Base-by-base conservation (phyloP, 441 rosid species). In the Dalechampia spathulata region DNA sequence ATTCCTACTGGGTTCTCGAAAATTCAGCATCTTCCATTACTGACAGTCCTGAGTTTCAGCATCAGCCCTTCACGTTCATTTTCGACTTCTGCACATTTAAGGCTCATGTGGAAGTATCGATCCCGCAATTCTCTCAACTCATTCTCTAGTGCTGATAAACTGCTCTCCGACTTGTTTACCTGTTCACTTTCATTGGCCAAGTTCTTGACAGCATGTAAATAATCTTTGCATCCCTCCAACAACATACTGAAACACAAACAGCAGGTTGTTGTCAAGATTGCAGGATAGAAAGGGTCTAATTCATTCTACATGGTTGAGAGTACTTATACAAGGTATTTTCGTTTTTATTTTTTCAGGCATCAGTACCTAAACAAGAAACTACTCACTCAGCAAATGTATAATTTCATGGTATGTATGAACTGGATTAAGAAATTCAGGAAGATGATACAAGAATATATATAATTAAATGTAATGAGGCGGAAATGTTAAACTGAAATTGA, bases 71-170 rank as follows among this genome's bases (percentile, higher is more conserved):
- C 83, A 7, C 81, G 66, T 44, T 82, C 71, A 52, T 79, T 70
- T 72, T 82, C 84, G 1, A 75, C 89, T 66, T 85, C 79, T 0
- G 85, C 87, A 22, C 76, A 85, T 57, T 81, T 77, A 37, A 82
- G 81, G 78, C 93, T 85, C 83, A 82, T 72, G 36, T 74, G 72
- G 62, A 72, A 63, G 73, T 78, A 80, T 30, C 82, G 68, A 44
- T 85, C 82, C 0, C 37, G 78, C 45, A 82, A 37, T 42, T 80
- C 83, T 60, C 32, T 75, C 62, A 85, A 58, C 71, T 85, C 88
- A 19, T 48, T 37, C 70, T 75, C 74, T 4, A 75, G 65, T 0
- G 68, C 50, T 22, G 65, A 50, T 43, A 41, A 23, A 28, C 43
- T 57, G 21, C 52, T 42, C 25, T 49, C 52, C 15, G 27, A n/a